Conservation (phyloP, 2,329 filamentous ascomycete genomes). For the Nemania sp. region DNA sequence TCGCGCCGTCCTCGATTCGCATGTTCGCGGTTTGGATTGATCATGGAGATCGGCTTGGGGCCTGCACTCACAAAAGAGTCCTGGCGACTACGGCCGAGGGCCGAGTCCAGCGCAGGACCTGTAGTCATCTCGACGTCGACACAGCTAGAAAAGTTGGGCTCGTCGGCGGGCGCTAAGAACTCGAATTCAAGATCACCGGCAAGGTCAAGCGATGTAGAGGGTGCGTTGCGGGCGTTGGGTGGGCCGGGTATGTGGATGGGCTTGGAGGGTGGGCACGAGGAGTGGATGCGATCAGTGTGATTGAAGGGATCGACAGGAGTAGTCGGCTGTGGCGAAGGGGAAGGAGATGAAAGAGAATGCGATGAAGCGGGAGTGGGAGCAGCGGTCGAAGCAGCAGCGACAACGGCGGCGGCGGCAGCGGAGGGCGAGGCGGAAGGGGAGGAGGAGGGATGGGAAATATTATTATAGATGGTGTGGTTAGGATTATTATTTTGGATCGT, state of each 20-base stretch:
- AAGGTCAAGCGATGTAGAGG: conserved; percentile 39
- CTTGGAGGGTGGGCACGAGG: conserved; percentile 50
- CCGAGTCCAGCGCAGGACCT: conserved; percentile 68
- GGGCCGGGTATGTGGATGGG: conserved; percentile 52
- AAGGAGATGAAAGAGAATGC: conserved; percentile 54
- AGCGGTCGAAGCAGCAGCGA: conserved; percentile 36
- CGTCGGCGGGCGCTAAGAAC: conserved; percentile 34
- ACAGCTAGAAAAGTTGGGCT: conserved; percentile 38
- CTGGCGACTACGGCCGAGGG: conserved; percentile 69
- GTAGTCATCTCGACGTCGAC: conserved; percentile 67
- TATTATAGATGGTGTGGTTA: conserved; percentile 41
- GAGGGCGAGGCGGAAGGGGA: conserved; percentile 33
- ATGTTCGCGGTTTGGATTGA: conserved; percentile 71
- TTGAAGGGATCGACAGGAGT: conserved; percentile 56
- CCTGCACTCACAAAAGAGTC: conserved; percentile 75
- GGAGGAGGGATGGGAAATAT: conserved; percentile 39
- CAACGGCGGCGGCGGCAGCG: conserved; percentile 43
- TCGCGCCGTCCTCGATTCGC: conserved; percentile 70
- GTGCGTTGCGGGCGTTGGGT: conserved; percentile 42
- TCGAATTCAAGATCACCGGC: conserved; percentile 47
- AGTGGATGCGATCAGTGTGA: conserved; percentile 45
- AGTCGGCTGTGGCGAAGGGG: conserved; percentile 58
- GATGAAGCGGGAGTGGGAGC: conserved; percentile 55
- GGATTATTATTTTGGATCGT: conserved; percentile 37
- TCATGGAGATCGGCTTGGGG: conserved; percentile 75